Conservation (phyloP, 164 flowering plant species). For the Stephania japonica region DNA sequence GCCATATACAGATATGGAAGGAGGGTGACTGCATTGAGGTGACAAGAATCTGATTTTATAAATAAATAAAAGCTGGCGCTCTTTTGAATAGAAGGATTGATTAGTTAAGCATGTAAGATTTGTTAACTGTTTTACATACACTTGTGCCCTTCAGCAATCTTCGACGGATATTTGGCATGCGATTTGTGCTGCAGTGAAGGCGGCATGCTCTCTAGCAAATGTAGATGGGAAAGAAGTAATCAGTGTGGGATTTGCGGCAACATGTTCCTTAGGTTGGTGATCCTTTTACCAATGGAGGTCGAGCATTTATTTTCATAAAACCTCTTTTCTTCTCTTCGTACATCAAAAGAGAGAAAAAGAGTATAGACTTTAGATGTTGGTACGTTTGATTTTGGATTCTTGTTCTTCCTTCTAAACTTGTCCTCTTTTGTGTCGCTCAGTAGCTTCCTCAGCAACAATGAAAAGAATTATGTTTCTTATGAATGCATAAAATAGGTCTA, state of each 20-base stretch:
- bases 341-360: not conserved
- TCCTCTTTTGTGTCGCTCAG: not conserved
- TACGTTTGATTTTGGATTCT: too few relatives aligned
- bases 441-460: not conserved
- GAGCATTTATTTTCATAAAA: not conserved
- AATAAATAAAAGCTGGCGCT: not conserved
- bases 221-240: slow-evolving; percentile 63
- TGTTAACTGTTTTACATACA: not conserved
- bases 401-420: not conserved
- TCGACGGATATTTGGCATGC: slow-evolving; percentile 99
- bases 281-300: not conserved
- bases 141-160: slow-evolving; percentile 62
- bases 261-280: slow-evolving; percentile 90
- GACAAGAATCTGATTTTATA: slow-evolving; percentile 1
- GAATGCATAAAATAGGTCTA: not conserved
- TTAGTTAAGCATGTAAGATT: not conserved
- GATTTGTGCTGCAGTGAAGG: slow-evolving; percentile 81
- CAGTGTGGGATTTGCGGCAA: slow-evolving; percentile 90
- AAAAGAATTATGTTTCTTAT: not conserved
- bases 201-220: slow-evolving; percentile 75
- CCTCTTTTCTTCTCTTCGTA: not conserved
- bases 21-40: slow-evolving; percentile 91
- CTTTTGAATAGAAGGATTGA: not conserved
- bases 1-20: slow-evolving; percentile 97
- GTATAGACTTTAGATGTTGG: not conserved